Base-by-base conservation (phyloP, 1,139 yeast genomes). In the Debaryomyces fabryi region DNA sequence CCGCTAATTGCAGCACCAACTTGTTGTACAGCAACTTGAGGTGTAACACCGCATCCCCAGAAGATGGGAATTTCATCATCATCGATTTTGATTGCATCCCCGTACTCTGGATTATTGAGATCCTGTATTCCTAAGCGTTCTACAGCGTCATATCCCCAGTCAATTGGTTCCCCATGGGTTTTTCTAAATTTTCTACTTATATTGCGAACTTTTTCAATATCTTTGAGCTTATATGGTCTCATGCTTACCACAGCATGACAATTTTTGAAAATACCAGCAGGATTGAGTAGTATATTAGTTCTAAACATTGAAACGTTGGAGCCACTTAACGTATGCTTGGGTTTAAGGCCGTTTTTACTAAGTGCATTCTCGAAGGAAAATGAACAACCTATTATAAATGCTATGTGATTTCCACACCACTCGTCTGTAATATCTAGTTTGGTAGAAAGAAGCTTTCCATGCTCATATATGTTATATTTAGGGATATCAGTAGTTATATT, bases 41-140 rank as follows among this genome's bases (percentile, higher is more conserved):
- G 72, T 8, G 74, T 69, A 20, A 70, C 72, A 5, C 74, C 74
- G 49, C 74, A 70, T 1, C 65, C 74, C 74, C 74, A 70, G 42
- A 70, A 70, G 3, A 69, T 71, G 1, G 75, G 74, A 6, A 70
- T 49, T 46, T 70, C 74, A 42, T 58, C 71, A 0, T 56, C 63
- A 7, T 48, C 53, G 18, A 65, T 55, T 20, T 45, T 53, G 4
- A 58, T 57, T 3, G 56, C 39, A 20, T 65, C 68, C 6, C 72
- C 71, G 49, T 57, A 67, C 6, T 66, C 70, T 1, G 70, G 69
- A 8, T 37, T 48, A 3, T 35, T 41, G 3, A 67, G 42, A 42
- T 64, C 58, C 9, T 49, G 42, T 23, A 68, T 65, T 1, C 72
- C 72, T 24, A 70, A 51, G 35, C 68, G 55, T 33, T 56, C 50